These are phyloP conservation scores for Geosiphon pyriformis DNA, from an alignment of 192 early-diverging fungal species.

Conservation along the genomic window DNA sequence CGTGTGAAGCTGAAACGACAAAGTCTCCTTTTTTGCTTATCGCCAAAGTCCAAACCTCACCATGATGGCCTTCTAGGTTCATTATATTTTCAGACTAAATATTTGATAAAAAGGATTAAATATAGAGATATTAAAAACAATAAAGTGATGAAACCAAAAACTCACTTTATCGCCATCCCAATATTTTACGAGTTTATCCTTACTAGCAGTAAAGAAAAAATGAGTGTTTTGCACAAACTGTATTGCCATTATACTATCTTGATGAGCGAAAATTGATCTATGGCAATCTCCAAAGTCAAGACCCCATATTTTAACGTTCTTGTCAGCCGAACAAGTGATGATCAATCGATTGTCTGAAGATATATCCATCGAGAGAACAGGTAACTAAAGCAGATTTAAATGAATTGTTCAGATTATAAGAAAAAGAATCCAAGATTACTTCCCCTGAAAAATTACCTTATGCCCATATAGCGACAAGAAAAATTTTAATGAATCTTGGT, in stretches of 20 bases:
- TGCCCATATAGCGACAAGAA: conserved; percentile 97
- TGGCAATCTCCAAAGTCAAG: conserved; percentile 99
- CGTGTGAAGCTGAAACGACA: conserved; percentile 85
- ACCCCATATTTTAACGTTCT: conserved; percentile 98
- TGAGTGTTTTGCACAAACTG: conserved; percentile 93
- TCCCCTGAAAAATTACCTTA: conserved; percentile 53
- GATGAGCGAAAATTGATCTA: conserved; percentile 87
- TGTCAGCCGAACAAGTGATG: conserved; percentile 93
- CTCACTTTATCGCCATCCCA: conserved; percentile 91
- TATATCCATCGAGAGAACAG: conserved; percentile 98
- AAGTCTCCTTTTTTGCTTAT: conserved; percentile 86
- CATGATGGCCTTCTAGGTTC: conserved; percentile 87
- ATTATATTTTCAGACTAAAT: conserved; percentile 84
- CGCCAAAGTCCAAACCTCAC: conserved; percentile 92
- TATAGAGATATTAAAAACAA: conserved; percentile 5
- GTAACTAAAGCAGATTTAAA: conserved; percentile 42
- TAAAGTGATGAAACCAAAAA: not conserved
- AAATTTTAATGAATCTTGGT: conserved; percentile 94
- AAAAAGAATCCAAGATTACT: not conserved
- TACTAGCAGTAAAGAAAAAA: conserved; percentile 89
- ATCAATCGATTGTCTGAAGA: conserved; percentile 89
- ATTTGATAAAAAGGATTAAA: not conserved
- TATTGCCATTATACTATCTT: conserved; percentile 83
- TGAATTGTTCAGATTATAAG: not conserved
- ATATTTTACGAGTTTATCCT: conserved; percentile 87